Base-by-base conservation (phyloP, 108 stramenopile genomes). In the Heterococcus sp. region DNA sequence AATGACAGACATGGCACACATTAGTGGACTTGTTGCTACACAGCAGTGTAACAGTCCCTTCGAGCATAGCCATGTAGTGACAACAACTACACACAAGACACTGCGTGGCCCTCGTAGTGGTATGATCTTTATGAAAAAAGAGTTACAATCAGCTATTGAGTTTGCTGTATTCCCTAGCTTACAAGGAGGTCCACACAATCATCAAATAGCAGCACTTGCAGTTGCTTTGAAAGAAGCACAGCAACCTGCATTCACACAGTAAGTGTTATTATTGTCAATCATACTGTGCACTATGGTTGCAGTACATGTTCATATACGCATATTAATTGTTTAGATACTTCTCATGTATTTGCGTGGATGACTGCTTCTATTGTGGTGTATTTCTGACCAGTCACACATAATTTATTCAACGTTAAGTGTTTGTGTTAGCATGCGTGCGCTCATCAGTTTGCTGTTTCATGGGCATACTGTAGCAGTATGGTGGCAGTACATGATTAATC, bases 181-280 rank as follows among this genome's bases (percentile, higher is more conserved):
- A 35, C 98, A 99, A 87, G 98, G 98, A 35, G 98, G 98, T 27
- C 98, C 98, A 2, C 98, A 99, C 92, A 99, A 99, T 88, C 97
- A 99, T 85, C 98, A 97, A 35, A 99, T 99, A 79, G 93, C 96
- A 3, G 98, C 98, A 3, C 86, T 99, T 65, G 92, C 97, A 0
- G 96, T 96, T 46, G 95, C 95, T 35, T 88, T 99, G 68, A 95
- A 94, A 82, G 97, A 98, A 88, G 96, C 94, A 2, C 84, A 82
- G 28, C 90, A 91, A 8, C 91, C 95, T 0, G 96, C 94, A 64
- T 99, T 96, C 90, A 70, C n/a, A n/a, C n/a, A n/a, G n/a, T n/a
- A n/a, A n/a, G n/a, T n/a, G n/a, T n/a, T n/a, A n/a, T n/a, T n/a
- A n/a, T n/a, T n/a, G n/a, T n/a, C n/a, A n/a, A n/a, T n/a, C n/a